These are phyloP conservation scores for Lecanicillium sp. DNA, from an alignment of 2,329 filamentous ascomycete species.

Conservation along the genomic window DNA sequence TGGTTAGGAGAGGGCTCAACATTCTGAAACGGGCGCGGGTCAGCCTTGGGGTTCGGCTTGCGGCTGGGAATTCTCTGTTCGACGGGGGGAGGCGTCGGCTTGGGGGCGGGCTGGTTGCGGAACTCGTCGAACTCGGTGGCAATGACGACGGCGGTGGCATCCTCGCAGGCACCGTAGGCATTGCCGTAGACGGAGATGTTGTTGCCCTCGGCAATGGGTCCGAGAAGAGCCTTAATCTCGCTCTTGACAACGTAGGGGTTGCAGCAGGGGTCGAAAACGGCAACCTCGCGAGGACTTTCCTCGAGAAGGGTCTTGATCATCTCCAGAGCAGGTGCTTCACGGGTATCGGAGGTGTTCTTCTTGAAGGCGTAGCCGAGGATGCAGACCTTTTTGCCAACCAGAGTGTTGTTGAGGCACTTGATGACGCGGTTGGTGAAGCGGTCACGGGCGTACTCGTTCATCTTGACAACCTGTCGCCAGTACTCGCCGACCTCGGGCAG, in stretches of 20 bases:
- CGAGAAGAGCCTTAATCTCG: slow-evolving; percentile 40
- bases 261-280: slow-evolving; percentile 61
- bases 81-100: slow-evolving; percentile 17
- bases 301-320: slow-evolving; percentile 59
- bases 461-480: slow-evolving; percentile 65
- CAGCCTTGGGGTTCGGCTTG: slow-evolving; percentile 31
- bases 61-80: slow-evolving; percentile 21
- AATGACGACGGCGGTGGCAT: slow-evolving; percentile 43
- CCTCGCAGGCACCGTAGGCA: slow-evolving; percentile 41
- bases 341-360: slow-evolving; percentile 68
- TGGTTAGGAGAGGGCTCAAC: slow-evolving; percentile 33
- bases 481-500: slow-evolving; percentile 67
- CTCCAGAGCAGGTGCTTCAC: slow-evolving; percentile 62
- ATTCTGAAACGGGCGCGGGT: slow-evolving; percentile 38
- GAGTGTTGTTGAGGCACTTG: slow-evolving; percentile 58
- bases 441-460: slow-evolving; percentile 69
- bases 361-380: slow-evolving; percentile 75
- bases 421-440: slow-evolving; percentile 62
- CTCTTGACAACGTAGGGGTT: slow-evolving; percentile 41
- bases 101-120: slow-evolving; percentile 30
- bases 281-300: slow-evolving; percentile 55
- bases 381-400: slow-evolving; percentile 62
- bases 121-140: slow-evolving; percentile 53
- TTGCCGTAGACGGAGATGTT: slow-evolving; percentile 40
- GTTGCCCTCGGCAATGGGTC: slow-evolving; percentile 28